Evolutionary conservation across 192 early-diverging fungal species (phyloP).

Genomic region (Radiomyces spectabilis): DNA sequence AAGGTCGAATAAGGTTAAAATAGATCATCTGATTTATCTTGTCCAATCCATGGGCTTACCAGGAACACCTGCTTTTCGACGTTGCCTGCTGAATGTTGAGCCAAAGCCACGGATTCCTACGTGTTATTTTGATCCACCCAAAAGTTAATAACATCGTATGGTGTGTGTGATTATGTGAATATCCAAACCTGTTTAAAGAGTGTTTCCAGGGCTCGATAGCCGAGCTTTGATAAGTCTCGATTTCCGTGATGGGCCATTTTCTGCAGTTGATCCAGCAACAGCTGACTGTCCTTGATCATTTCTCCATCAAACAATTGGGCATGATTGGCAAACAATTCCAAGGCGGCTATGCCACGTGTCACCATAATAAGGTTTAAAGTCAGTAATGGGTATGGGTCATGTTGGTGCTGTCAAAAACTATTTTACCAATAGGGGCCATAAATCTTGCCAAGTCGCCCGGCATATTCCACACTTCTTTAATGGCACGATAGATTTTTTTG

Average conservation of each 20-base stretch:
- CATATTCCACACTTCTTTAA: constrained; percentile 27
- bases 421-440: constrained; percentile 26
- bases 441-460: constrained; percentile 33
- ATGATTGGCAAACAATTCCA: constrained; percentile 30
- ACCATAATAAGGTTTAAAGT: not conserved
- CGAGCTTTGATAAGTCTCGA: constrained; percentile 21
- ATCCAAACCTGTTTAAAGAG: constrained; percentile 26
- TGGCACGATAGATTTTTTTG: constrained; percentile 11
- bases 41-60: not conserved
- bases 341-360: constrained; percentile 25
- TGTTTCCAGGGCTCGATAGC: constrained; percentile 26
- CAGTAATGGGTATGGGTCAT: not conserved
- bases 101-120: too few species aligned
- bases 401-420: not conserved
- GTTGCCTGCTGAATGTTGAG: too few species aligned
- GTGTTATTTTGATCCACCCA: not conserved
- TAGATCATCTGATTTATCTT: not conserved
- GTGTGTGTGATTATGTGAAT: not conserved
- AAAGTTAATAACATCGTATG: not conserved
- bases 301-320: constrained; percentile 21
- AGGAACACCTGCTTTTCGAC: not conserved
- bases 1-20: not conserved
- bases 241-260: constrained; percentile 29
- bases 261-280: constrained; percentile 19
- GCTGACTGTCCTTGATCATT: constrained; percentile 22